Evolutionary conservation across 805 yeast species (phyloP).

Genomic region (Saccharomyces paradoxus): DNA sequence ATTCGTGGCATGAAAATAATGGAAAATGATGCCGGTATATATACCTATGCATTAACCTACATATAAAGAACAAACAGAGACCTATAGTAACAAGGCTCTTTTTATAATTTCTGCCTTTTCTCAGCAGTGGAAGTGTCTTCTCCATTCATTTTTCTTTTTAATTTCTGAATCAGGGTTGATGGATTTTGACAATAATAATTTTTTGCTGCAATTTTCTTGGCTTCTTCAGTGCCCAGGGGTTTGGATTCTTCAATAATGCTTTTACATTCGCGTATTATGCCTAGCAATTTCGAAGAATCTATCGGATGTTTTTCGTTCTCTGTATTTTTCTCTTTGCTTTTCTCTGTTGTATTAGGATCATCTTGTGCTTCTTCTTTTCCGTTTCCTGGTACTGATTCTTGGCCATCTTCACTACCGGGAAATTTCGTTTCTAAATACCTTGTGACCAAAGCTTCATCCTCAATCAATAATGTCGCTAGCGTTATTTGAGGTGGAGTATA

Average conservation of each 20-base stretch:
- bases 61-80: conserved; percentile 2
- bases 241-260: conserved; percentile 35
- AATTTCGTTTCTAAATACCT: conserved; percentile 63
- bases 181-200: conserved; percentile 60
- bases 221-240: conserved; percentile 51
- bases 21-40: background rate
- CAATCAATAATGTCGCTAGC: conserved; percentile 67
- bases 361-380: conserved; percentile 14
- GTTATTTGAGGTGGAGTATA: conserved; percentile 96
- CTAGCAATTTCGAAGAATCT: conserved; percentile 38
- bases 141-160: conserved; percentile 38
- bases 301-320: conserved; percentile 10
- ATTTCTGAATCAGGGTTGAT: conserved; percentile 39
- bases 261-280: conserved; percentile 43
- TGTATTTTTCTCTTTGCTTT: conserved; percentile 33
- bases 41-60: background rate
- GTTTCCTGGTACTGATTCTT: conserved; percentile 1
- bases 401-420: conserved; percentile 17
- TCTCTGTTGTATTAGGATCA: conserved; percentile 27
- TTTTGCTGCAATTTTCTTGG: conserved; percentile 54
- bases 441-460: conserved; percentile 54
- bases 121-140: conserved; percentile 5
- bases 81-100: too few relatives aligned
- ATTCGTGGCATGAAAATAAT: background rate
- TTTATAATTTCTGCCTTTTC: conserved; percentile 10